phyloP scores from a whole-genome alignment of 352 stramenopile species.

The Phytopythium chamaehyphon region DNA sequence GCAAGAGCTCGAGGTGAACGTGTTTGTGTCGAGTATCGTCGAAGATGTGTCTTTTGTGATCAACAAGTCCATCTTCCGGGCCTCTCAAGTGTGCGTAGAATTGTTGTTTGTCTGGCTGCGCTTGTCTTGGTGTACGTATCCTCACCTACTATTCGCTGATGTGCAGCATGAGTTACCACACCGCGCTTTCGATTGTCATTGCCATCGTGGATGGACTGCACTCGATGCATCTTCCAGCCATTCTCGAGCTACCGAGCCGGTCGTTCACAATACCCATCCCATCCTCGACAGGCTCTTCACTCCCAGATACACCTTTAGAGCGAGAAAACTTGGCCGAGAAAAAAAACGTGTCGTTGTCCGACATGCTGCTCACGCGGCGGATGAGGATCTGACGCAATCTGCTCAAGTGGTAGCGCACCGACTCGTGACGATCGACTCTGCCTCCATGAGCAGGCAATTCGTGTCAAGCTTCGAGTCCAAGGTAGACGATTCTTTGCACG shows the following conservation, averaged over 20 bases:
- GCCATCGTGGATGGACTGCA: slow-evolving; percentile 80
- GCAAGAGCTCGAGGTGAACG: slow-evolving; percentile 56
- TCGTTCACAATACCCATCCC: slow-evolving; percentile 52
- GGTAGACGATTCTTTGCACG: slow-evolving; percentile 44
- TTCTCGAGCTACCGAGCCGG: slow-evolving; percentile 60
- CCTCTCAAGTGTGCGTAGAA: slow-evolving; percentile 56
- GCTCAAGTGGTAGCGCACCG: slow-evolving; percentile 69
- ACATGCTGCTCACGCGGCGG: slow-evolving; percentile 75
- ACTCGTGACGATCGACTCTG: slow-evolving; percentile 87
- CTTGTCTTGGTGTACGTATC: slow-evolving; percentile 1
- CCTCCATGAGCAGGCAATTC: slow-evolving; percentile 77
- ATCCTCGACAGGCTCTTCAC: slow-evolving; percentile 4
- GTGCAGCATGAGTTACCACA: slow-evolving; percentile 77
- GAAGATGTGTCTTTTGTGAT: slow-evolving; percentile 84
- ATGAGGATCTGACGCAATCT: slow-evolving; percentile 63
- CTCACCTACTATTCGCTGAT: slow-evolving; percentile 1
- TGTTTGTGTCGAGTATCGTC: slow-evolving; percentile 79
- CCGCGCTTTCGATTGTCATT: slow-evolving; percentile 74
- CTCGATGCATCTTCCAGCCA: slow-evolving; percentile 71
- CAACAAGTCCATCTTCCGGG: slow-evolving; percentile 76
- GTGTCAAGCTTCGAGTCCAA: slow-evolving; percentile 52
- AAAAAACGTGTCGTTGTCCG: slow-evolving; percentile 68
- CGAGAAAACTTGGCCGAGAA: slow-evolving; percentile 10
- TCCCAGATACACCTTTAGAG: not conserved
- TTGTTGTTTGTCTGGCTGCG: no score